Conservation (phyloP, 2,329 filamentous ascomycete genomes). For the Trichoderma simmonsii region DNA sequence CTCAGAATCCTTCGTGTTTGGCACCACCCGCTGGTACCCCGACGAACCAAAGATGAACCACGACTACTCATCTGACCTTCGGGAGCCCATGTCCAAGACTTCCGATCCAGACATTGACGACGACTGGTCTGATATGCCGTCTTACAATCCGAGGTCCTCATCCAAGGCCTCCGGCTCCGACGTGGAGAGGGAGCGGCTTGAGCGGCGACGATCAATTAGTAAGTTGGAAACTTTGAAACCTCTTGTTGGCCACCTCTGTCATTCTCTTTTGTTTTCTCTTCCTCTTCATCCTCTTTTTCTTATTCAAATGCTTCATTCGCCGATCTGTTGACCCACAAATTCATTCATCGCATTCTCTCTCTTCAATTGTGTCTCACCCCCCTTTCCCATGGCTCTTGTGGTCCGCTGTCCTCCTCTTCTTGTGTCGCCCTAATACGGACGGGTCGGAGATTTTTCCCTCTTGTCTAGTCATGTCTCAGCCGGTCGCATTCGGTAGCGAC, state of each 20-base stretch:
- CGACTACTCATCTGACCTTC: not conserved
- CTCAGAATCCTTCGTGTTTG: not conserved
- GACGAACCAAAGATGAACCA: not conserved
- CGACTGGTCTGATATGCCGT: conserved; percentile 1
- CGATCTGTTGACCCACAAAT: not conserved
- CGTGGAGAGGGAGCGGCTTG: not conserved
- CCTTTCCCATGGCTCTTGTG: not conserved
- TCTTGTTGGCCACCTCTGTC: not conserved
- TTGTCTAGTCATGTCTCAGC: conserved; percentile 13
- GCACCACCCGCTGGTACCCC: not conserved
- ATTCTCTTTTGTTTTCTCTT: not conserved
- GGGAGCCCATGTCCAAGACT: not conserved
- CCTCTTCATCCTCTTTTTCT: conserved; percentile 9
- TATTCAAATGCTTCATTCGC: conserved; percentile 10
- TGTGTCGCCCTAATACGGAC: conserved; percentile 10
- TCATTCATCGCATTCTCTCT: not conserved
- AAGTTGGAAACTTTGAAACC: not conserved
- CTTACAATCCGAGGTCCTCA: not conserved
- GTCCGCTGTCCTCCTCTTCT: not conserved
- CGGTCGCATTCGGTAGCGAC: not conserved
- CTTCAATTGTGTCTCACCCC: not conserved
- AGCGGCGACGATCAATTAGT: conserved; percentile 20
- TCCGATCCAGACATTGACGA: not conserved
- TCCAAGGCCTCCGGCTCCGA: not conserved
- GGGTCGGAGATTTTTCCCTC: conserved; percentile 12